A percentile compares a stretch with the other conserved stretches of the same genome.
Conservation (phyloP, 2,329 filamentous ascomycete species). For the Aspergillus uvarum region DNA sequence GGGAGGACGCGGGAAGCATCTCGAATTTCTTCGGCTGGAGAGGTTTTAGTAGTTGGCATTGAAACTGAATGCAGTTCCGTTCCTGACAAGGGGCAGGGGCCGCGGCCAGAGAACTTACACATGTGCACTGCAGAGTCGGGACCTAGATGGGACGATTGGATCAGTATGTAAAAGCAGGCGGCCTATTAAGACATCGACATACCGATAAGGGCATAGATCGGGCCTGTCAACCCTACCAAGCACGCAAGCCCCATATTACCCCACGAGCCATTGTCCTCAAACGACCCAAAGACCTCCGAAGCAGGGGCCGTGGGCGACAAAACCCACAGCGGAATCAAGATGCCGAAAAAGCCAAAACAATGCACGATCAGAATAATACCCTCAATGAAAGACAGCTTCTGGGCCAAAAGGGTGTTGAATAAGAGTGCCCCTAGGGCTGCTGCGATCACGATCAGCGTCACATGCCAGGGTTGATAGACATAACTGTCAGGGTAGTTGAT, state of each 20-base stretch:
- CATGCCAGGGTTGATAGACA: conserved; percentile 30
- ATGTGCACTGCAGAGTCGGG: conserved; percentile 39
- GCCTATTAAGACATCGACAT: background rate
- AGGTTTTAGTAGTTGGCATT: conserved; percentile 5
- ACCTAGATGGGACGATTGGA: conserved; percentile 8
- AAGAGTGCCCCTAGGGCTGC: conserved; percentile 49
- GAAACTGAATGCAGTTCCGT: background rate
- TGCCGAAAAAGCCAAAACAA: conserved; percentile 45
- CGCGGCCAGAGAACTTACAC: conserved; percentile 19
- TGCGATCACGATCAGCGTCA: conserved; percentile 42
- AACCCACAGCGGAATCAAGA: conserved; percentile 40
- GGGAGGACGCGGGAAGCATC: conserved; percentile 51
- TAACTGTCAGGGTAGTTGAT: conserved; percentile 33
- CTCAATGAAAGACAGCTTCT: conserved; percentile 52
- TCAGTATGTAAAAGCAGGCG: background rate
- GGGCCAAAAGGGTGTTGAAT: conserved; percentile 52
- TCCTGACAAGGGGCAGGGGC: too few relatives aligned
- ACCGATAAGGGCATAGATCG: conserved; percentile 28
- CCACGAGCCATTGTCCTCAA: conserved; percentile 41
- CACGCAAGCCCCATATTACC: conserved; percentile 38
- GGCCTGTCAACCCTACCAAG: conserved; percentile 36
- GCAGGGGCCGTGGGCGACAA: conserved; percentile 33
- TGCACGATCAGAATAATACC: conserved; percentile 53
- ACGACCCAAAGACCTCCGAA: conserved; percentile 32
- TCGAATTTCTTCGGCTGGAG: conserved; percentile 51